Conservation (phyloP, 768 basidiomycete species). For the Auricularia cornea region DNA sequence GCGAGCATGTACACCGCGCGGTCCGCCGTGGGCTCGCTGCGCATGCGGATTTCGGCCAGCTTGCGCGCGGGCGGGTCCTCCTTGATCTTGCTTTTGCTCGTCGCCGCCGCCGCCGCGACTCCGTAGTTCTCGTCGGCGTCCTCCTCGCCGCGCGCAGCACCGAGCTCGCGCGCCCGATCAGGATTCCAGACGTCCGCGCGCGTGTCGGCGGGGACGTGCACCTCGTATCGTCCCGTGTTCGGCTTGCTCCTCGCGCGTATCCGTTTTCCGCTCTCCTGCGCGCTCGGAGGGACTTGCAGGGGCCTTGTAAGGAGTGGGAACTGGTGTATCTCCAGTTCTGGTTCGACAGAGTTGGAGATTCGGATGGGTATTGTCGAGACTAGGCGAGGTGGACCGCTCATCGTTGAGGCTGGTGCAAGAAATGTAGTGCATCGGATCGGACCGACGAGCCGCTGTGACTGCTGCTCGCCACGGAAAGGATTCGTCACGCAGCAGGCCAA, state of each 20-base stretch:
- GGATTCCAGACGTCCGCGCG: constrained; percentile 73
- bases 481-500: no score
- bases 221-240: constrained; percentile 51
- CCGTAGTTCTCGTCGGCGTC: constrained; percentile 75
- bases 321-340: constrained; percentile 70
- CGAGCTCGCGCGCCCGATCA: constrained; percentile 61
- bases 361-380: constrained; percentile 55
- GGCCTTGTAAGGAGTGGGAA: constrained; percentile 70
- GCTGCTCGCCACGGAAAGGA: no score
- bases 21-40: constrained; percentile 62
- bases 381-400: constrained; percentile 52
- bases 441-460: not conserved
- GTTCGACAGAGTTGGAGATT: constrained; percentile 50
- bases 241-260: constrained; percentile 69
- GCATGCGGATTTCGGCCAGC: constrained; percentile 60
- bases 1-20: constrained; percentile 69
- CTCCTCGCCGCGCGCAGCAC: constrained; percentile 57
- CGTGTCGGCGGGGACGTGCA: constrained; percentile 76
- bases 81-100: constrained; percentile 29
- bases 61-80: constrained; percentile 34
- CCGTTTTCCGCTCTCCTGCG: constrained; percentile 60
- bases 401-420: not conserved
- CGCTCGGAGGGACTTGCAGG: constrained; percentile 69
- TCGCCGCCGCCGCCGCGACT: constrained; percentile 3
- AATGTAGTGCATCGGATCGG: not conserved